Percentiles rank a stretch among this genome's conserved stretches.
These are phyloP conservation scores for Adenanthera pavonina DNA, from an alignment of 306 rosid species.

Conservation along the genomic window DNA sequence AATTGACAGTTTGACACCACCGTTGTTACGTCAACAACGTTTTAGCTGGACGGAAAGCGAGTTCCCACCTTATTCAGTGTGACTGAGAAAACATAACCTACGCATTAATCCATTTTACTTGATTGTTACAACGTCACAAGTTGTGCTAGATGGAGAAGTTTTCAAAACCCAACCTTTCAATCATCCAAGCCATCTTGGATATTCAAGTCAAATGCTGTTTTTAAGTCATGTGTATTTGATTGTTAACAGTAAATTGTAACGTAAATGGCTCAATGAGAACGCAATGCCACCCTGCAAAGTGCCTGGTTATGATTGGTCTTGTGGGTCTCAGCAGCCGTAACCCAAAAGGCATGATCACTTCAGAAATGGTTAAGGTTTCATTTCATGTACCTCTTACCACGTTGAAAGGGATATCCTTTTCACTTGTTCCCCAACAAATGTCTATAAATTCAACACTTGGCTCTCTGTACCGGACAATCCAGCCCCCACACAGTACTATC, in stretches of 20 bases:
- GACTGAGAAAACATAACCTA: slow-evolving; percentile 35
- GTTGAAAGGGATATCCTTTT: slow-evolving; percentile 36
- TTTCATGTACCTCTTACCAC: slow-evolving; percentile 39
- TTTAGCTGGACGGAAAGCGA: slow-evolving; percentile 48
- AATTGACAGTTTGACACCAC: not conserved
- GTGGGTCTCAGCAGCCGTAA: slow-evolving; percentile 52
- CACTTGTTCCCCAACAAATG: slow-evolving; percentile 10
- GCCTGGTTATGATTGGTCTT: slow-evolving; percentile 40
- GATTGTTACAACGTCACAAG: slow-evolving; percentile 16
- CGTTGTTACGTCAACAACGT: slow-evolving; percentile 47
- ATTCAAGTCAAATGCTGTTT: slow-evolving; percentile 32
- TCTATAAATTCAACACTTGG: slow-evolving; percentile 51
- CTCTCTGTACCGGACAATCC: slow-evolving; percentile 32
- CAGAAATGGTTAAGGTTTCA: slow-evolving; percentile 45
- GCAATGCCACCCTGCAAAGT: slow-evolving; percentile 40
- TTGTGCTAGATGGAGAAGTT: not conserved
- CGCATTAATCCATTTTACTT: slow-evolving; percentile 26
- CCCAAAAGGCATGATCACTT: slow-evolving; percentile 44
- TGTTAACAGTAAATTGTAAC: slow-evolving; percentile 19
- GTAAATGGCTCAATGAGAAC: slow-evolving; percentile 42
- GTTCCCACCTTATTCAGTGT: slow-evolving; percentile 38
- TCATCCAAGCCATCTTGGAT: slow-evolving; percentile 6
- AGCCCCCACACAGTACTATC: slow-evolving; percentile 12
- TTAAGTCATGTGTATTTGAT: slow-evolving; percentile 17
- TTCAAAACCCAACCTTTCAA: slow-evolving; percentile 18